Evolutionary conservation across 441 rosid species (phyloP).

Genomic region (Corymbia calophylla): DNA sequence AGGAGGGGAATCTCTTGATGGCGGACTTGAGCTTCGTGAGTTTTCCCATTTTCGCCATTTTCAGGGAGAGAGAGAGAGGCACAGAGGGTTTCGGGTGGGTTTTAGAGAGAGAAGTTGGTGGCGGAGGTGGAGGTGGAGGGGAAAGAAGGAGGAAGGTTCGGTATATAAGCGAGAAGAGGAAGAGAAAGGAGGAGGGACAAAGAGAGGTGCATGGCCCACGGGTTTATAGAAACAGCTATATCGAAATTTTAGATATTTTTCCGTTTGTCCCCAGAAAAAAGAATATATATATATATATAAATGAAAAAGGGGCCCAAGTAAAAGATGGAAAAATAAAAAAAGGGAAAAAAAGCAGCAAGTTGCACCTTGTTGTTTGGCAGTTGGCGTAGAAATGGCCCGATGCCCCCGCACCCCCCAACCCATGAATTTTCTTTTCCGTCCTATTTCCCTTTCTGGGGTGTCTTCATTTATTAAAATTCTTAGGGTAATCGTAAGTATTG

Average conservation of each 20-base stretch:
- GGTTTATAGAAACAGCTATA: slow-evolving; percentile 53
- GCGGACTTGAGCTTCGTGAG: slow-evolving; percentile 86
- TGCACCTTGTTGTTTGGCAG: not conserved
- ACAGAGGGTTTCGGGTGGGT: not conserved
- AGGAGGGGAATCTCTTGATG: slow-evolving; percentile 70
- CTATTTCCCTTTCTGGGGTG: not conserved
- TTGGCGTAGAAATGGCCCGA: not conserved
- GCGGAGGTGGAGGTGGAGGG: not conserved
- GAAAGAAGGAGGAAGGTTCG: slow-evolving; percentile 21
- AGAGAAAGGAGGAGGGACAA: not conserved
- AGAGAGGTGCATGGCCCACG: slow-evolving; percentile 41
- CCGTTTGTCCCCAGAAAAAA: not conserved
- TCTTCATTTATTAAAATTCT: not conserved
- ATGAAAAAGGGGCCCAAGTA: not conserved
- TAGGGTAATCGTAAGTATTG: not conserved
- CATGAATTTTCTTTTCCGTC: not conserved
- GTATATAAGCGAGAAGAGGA: slow-evolving; percentile 6
- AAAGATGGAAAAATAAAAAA: not conserved
- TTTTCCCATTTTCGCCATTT: slow-evolving; percentile 68
- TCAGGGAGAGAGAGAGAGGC: not conserved
- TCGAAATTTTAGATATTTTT: slow-evolving; percentile 20
- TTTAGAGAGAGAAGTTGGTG: not conserved
- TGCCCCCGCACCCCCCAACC: not conserved
- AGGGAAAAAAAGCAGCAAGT: not conserved
- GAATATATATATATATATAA: too few species aligned